Evolutionary conservation across 2,329 filamentous ascomycete genomes (phyloP), one percentile per base, ranked within the genome.

Genomic region (Xylaria sp.): DNA sequence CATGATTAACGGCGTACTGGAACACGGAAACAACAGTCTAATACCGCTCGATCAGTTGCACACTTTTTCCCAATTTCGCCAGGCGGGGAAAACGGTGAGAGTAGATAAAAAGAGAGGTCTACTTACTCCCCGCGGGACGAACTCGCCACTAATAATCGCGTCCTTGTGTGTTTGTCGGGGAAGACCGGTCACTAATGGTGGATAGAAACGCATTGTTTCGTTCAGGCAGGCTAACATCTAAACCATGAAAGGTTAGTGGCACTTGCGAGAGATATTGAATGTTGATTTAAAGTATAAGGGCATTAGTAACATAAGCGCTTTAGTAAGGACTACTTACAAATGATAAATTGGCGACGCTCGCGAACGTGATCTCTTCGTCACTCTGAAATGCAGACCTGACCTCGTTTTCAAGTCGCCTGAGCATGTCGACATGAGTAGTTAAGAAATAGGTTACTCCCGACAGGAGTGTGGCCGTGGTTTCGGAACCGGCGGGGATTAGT

Each of bases 391-490:
- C 44, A 0, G 67, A 63, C 3, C 79, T 74, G 2, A 82, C 72
- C 67, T 82, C 80, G 1, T 71, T 11, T 1, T 67, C 67, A 11
- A 81, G 35, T 43, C 67, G 76, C 10, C 63, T 29, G 7, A 76
- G 63, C 9, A 62, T 59, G 0, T 70, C 58, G 0, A 73, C 75
- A 52, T 80, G 72, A 1, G 70, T 73, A 2, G 79, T 65, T 2
- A 83, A 68, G 5, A 78, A 68, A 58, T 74, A 83, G 0, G 70
- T 65, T 63, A 72, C 63, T 63, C 79, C 67, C 64, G 74, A 68
- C 5, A 83, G 70, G 1, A 79, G 69, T 0, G 80, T 82, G 0
- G 81, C 78, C 0, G 81, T 83, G 1, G 82, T 85, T 66, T 84
- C 82, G 3, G 78, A 80, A 1, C 82, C 81, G 3, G 80, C 81